Conservation (phyloP, 2,329 filamentous ascomycete species). For the Penicillium sp. region DNA sequence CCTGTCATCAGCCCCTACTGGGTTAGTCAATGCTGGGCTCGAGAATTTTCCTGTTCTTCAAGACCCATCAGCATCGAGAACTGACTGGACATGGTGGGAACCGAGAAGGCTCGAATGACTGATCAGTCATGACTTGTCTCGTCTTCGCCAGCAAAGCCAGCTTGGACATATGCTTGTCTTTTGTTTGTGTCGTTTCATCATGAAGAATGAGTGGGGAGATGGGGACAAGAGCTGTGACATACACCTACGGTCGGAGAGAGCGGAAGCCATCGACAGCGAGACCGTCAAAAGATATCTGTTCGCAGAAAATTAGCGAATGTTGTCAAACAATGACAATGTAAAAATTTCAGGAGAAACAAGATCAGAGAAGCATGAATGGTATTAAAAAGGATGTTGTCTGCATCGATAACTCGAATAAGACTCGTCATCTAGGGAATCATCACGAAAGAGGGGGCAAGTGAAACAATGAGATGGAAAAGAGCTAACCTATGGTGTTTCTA, state of each 20-base stretch:
- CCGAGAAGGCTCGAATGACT: slow-evolving; percentile 29
- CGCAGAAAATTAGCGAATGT: slow-evolving; percentile 16
- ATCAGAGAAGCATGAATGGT: slow-evolving; percentile 65
- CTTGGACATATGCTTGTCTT: slow-evolving; percentile 99
- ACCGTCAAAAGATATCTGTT: neutral
- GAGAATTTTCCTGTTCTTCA: slow-evolving; percentile 18
- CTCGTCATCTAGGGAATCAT: slow-evolving; percentile 65
- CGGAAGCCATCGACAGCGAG: neutral
- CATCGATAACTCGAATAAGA: slow-evolving; percentile 65
- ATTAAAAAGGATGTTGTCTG: slow-evolving; percentile 56
- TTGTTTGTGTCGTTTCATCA: slow-evolving; percentile 81
- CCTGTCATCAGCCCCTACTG: slow-evolving; percentile 4
- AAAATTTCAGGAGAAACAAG: slow-evolving; percentile 12
- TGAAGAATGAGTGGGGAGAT: slow-evolving; percentile 37
- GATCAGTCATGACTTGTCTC: slow-evolving; percentile 55
- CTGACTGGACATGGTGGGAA: slow-evolving; percentile 18
- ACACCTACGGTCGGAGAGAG: slow-evolving; percentile 22
- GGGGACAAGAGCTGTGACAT: slow-evolving; percentile 28
- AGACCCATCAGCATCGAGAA: slow-evolving; percentile 31
- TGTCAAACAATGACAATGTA: slow-evolving; percentile 6
- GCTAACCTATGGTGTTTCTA: slow-evolving; percentile 22
- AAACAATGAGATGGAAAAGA: neutral
- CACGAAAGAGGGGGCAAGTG: slow-evolving; percentile 32
- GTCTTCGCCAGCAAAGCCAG: slow-evolving; percentile 51
- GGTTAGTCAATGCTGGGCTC: slow-evolving; percentile 8